Evolutionary conservation across 495 filamentous ascomycete species (phyloP), one percentile per base, ranked within the genome.

Genomic region (Penicillium roqueforti): DNA sequence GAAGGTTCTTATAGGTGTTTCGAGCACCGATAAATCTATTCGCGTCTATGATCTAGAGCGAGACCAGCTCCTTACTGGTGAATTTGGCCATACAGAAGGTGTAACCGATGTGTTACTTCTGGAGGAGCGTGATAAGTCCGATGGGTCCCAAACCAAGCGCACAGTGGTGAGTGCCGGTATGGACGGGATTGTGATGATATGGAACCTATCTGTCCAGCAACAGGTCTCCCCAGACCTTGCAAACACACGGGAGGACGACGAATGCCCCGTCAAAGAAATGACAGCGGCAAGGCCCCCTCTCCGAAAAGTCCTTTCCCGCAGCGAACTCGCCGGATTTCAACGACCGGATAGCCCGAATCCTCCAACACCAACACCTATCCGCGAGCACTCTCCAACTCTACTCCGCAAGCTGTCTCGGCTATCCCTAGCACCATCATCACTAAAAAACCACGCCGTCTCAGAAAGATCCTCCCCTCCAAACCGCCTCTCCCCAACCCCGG

Each of bases 41-140:
- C 78, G 93, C 19, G 72, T 97, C 3, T 97, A 98, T 65, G 88
- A 95, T 56, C 73, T 84, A 14, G 84, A 87, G 41, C 79, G 80
- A 37, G 92, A 92, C 13, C 66, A 74, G 22, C 83, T 98, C 56
- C 71, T 97, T 47, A 86, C 88, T 23, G 84, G 88, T 34, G 93
- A 96, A 68, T 96, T 90, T 79, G 95, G 93, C 13, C 93, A 98
- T 63, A 95, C 89, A 0, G 91, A 95, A 63, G 87, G 90, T 38
- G 85, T 97, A 38, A 93, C 89, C 38, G 91, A 87, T 63, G 79
- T 92, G 34, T 76, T 83, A n/a, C 66, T 97, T 11, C 59, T 95
- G 4, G 86, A 89, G 56, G 60, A 57, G 20, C 55, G 59, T 11
- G 72, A 72, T 3, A 69, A 78, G 1, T 71, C 81, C 8, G 63